These are phyloP conservation scores for Plantago ovata DNA, from an alignment of 257 asterid genomes.

Conservation along the genomic window DNA sequence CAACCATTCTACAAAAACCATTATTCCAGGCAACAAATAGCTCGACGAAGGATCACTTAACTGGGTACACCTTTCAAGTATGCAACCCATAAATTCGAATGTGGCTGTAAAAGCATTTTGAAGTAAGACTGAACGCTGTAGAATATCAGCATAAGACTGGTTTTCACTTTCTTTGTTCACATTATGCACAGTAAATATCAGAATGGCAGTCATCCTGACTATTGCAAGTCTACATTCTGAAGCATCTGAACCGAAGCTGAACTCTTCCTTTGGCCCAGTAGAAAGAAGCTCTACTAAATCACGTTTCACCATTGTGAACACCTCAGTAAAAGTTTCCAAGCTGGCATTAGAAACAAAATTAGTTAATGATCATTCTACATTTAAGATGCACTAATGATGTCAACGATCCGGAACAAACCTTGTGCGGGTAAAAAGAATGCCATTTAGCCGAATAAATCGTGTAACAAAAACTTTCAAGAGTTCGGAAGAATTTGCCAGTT, in stretches of 20 bases:
- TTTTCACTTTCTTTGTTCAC: slow-evolving; percentile 72
- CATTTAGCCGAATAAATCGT: slow-evolving; percentile 78
- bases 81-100: slow-evolving; percentile 77
- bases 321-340: slow-evolving; percentile 82
- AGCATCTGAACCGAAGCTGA: slow-evolving; percentile 63
- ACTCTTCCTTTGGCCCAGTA: slow-evolving; percentile 59
- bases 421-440: slow-evolving; percentile 85
- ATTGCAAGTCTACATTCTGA: slow-evolving; percentile 63
- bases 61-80: slow-evolving; percentile 73
- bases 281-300: slow-evolving; percentile 74
- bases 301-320: slow-evolving; percentile 56
- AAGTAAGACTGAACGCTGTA: slow-evolving; percentile 84
- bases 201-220: slow-evolving; percentile 71
- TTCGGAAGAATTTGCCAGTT: slow-evolving; percentile 38
- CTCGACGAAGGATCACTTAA: slow-evolving; percentile 72
- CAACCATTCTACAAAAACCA: slow-evolving; percentile 93
- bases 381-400: not conserved
- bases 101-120: slow-evolving; percentile 77
- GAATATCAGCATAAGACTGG: slow-evolving; percentile 86
- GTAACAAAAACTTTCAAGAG: slow-evolving; percentile 52
- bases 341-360: slow-evolving; percentile 42
- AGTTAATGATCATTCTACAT: slow-evolving; percentile 9
- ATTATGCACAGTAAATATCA: slow-evolving; percentile 79
- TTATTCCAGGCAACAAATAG: slow-evolving; percentile 77
- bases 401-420: slow-evolving; percentile 47